phyloP scores from a whole-genome alignment of 805 yeast genomes.

The Lipomyces japonicus region DNA sequence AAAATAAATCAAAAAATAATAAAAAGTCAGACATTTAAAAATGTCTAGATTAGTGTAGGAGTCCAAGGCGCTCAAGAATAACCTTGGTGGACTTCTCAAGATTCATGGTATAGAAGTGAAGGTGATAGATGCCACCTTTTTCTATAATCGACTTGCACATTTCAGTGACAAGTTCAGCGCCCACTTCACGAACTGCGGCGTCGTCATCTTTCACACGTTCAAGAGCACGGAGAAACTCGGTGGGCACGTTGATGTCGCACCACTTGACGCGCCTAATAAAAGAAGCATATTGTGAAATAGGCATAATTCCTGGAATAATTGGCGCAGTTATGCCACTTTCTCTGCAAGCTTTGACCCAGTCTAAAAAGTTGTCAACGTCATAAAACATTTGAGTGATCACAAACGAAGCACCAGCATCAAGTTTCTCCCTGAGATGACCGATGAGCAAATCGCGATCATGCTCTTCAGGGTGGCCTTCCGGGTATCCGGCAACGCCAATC shows the following conservation, averaged over 20 bases:
- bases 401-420: conserved; percentile 92
- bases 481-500: conserved; percentile 96
- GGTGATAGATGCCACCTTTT: conserved; percentile 71
- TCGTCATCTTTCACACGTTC: conserved; percentile 90
- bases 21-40: not conserved
- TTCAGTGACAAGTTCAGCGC: conserved; percentile 74
- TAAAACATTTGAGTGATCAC: conserved; percentile 96
- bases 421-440: conserved; percentile 72
- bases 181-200: conserved; percentile 76
- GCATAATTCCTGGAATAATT: conserved; percentile 97
- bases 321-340: conserved; percentile 75
- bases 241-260: conserved; percentile 83
- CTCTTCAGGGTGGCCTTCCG: conserved; percentile 96
- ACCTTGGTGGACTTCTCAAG: conserved; percentile 85
- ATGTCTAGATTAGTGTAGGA: conserved; percentile 46
- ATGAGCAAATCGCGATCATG: conserved; percentile 51
- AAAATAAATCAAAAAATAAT: not conserved
- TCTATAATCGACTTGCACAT: conserved; percentile 74
- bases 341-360: conserved; percentile 73
- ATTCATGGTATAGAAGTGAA: conserved; percentile 97
- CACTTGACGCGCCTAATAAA: conserved; percentile 91
- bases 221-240: conserved; percentile 60
- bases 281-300: conserved; percentile 90
- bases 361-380: conserved; percentile 78
- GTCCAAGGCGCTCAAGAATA: conserved; percentile 71